Percentiles rank a stretch among this genome's conserved stretches.
These are phyloP conservation scores for Lithocarpus polystachyus DNA, from an alignment of 306 rosid species.

Conservation along the genomic window DNA sequence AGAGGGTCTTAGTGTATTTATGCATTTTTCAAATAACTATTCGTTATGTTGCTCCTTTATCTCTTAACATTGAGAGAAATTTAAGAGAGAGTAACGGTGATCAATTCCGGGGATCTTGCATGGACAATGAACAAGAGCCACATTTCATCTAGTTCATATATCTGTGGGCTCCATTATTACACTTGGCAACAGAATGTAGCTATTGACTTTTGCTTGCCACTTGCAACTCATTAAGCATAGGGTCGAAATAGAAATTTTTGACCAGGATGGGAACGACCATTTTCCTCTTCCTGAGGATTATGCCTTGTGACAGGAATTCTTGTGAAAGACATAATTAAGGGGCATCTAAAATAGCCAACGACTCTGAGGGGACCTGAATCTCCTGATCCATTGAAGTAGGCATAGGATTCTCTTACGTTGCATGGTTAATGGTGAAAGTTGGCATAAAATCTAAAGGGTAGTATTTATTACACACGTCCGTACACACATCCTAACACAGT, in stretches of 20 bases:
- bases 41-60: conserved; percentile 7
- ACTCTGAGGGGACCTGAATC: too few relatives aligned
- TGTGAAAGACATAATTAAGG: not conserved
- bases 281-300: conserved; percentile 2
- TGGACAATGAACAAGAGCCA: conserved; percentile 28
- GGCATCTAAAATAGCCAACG: not conserved
- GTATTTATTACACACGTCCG: too few relatives aligned
- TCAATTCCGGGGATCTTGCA: conserved; percentile 43
- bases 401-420: not conserved
- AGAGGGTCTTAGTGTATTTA: conserved; percentile 9
- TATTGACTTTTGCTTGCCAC: conserved; percentile 11
- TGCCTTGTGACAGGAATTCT: conserved; percentile 1
- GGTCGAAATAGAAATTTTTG: conserved; percentile 44
- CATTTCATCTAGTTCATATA: conserved; percentile 18
- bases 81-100: conserved; percentile 23
- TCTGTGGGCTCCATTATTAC: conserved; percentile 37
- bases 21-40: conserved; percentile 14
- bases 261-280: conserved; percentile 30
- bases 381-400: not conserved
- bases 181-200: conserved; percentile 25
- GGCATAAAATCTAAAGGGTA: too few relatives aligned
- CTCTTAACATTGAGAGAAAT: conserved; percentile 18
- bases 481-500: too few relatives aligned
- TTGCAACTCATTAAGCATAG: not conserved
- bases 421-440: too few relatives aligned